Evolutionary conservation across 2,329 filamentous ascomycete genomes (phyloP).

Genomic region (Diaporthe vexans): DNA sequence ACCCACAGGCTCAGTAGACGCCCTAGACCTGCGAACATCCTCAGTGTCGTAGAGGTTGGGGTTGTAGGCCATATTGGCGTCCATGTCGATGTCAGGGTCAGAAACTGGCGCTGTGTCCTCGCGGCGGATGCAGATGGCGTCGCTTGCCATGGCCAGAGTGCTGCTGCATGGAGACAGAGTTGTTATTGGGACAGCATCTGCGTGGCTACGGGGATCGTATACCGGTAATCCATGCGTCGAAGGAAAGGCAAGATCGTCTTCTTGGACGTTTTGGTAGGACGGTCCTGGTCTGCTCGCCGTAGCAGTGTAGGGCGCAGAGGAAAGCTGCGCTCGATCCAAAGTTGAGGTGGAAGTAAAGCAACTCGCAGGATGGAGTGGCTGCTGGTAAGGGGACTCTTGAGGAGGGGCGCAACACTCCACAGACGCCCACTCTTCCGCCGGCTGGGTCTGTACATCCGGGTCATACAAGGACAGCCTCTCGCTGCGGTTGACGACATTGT

Average conservation of each 20-base stretch:
- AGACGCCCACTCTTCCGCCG: neutral
- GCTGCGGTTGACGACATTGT: neutral
- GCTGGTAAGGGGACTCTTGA: neutral
- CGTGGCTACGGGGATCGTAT: neutral
- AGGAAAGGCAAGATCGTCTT: neutral
- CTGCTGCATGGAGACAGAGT: conserved; percentile 34
- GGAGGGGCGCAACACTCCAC: neutral
- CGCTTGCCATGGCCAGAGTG: conserved; percentile 17
- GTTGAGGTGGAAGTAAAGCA: neutral
- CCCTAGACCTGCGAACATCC: conserved; percentile 13
- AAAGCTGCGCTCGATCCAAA: neutral
- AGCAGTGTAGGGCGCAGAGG: neutral
- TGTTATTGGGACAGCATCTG: neutral
- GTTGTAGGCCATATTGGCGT: conserved; percentile 20
- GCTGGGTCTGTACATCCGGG: neutral
- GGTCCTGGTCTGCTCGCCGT: neutral
- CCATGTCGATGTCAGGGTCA: conserved; percentile 17
- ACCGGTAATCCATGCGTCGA: neutral
- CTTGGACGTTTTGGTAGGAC: neutral
- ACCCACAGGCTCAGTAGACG: conserved; percentile 36
- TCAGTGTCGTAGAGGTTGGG: conserved; percentile 2
- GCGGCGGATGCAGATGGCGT: neutral
- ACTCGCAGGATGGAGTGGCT: neutral
- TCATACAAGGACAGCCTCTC: neutral
- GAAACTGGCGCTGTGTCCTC: conserved; percentile 20